Evolutionary conservation across 768 basidiomycete species (phyloP), one percentile per base, ranked within the genome.

Genomic region (Steccherinum ochraceum): DNA sequence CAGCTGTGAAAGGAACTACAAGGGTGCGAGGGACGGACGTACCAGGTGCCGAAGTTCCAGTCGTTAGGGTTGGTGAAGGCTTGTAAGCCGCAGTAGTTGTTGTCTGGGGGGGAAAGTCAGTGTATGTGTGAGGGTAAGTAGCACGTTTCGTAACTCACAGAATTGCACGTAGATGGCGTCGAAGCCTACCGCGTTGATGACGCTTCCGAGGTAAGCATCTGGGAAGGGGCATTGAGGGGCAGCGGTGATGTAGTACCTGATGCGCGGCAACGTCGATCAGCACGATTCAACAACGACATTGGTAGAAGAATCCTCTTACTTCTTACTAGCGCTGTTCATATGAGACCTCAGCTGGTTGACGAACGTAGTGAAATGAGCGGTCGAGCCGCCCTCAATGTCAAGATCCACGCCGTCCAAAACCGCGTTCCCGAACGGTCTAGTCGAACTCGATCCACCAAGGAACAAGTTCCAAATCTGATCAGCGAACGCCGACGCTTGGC

Each of bases 91-190:
- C 83, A 85, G 59, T 69, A 80, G 62, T 84, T 85, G 64, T 84
- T 84, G 59, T 71, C 69, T 68, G 27, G 44, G 20, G n/a, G 7
- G 10, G 18, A n/a, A 43, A 10, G n/a, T 23, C 41, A 43, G 16
- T 11, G 19, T n/a, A 43, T 41, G 20, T 18, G 24, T 23, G 27
- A 24, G 25, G 49, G 35, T 52, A 51, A 35, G 26, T 54, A 52
- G 19, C 24, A 11, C 5, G n/a, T 23, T n/a, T 30, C 12, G 45
- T 27, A 2, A 58, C 72, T 52, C 57, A 76, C 77, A 80, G 62
- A 87, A 84, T 61, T 86, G 86, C 27, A 87, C 84, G 59, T 85
- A 87, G 52, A 89, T 68, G 1, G 83, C 84, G 66, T 89, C 86
- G 55, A 88, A 89, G 3, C 63, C 72, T 11, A 78, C 84, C 0